Percentiles rank a stretch among this genome's conserved stretches.
phyloP scores from a whole-genome alignment of 108 stramenopile genomes.

The Discostella stelligeroides region DNA sequence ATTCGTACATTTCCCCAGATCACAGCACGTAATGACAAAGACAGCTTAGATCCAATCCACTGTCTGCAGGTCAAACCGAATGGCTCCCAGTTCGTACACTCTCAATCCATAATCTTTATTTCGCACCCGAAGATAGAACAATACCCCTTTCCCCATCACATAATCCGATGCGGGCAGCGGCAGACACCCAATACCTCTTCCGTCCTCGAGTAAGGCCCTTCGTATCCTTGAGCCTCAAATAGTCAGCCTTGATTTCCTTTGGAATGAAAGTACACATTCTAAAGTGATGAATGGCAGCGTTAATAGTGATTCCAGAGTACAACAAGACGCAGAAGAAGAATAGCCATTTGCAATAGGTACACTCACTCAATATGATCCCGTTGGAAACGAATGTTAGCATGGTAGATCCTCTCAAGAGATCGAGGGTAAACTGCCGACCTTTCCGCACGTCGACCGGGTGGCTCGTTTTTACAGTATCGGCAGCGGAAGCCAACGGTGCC shows the following conservation, averaged over 20 bases:
- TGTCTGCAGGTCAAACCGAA: too few species aligned
- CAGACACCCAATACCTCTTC: slow-evolving; percentile 15
- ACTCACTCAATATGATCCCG: slow-evolving; percentile 17
- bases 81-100: too few species aligned
- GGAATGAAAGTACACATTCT: slow-evolving; percentile 9
- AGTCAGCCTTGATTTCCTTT: slow-evolving; percentile 8
- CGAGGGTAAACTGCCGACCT: slow-evolving; percentile 17
- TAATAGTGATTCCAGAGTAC: too few species aligned
- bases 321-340: too few species aligned
- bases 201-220: slow-evolving; percentile 15
- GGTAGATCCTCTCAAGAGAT: slow-evolving; percentile 21
- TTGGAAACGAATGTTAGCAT: slow-evolving; percentile 30
- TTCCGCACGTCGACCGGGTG: slow-evolving; percentile 4
- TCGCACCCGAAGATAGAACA: slow-evolving; percentile 1
- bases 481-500: slow-evolving; percentile 29
- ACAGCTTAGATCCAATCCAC: too few species aligned
- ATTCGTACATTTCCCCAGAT: too few species aligned
- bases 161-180: slow-evolving; percentile 13
- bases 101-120: too few species aligned
- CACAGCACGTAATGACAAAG: too few species aligned
- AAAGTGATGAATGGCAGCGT: too few species aligned
- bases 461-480: slow-evolving; percentile 18
- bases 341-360: too few species aligned
- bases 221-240: slow-evolving; percentile 4
- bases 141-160: slow-evolving; percentile 20